Percentiles rank a stretch among this genome's conserved stretches.
These are phyloP conservation scores for Rhodamnia argentea DNA, from an alignment of 345 rosid species.

Conservation along the genomic window DNA sequence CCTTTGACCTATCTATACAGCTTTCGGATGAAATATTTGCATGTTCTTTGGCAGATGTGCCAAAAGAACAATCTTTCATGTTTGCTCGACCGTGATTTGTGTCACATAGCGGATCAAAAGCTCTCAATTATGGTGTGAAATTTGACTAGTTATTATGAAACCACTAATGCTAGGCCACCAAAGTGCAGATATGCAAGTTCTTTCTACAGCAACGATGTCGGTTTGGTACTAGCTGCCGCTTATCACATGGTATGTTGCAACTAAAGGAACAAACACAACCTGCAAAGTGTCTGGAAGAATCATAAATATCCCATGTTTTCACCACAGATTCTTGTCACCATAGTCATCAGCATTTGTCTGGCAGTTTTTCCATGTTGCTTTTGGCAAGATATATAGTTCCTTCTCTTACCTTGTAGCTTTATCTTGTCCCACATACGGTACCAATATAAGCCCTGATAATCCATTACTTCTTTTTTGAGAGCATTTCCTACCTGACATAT, in stretches of 20 bases:
- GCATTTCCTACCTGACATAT: neutral
- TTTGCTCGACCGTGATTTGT: neutral
- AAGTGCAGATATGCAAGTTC: constrained; percentile 98
- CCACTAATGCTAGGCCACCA: constrained; percentile 43
- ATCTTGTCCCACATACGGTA: neutral
- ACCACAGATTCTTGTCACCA: neutral
- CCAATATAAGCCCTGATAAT: neutral
- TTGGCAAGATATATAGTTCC: neutral
- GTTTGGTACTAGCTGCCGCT: constrained; percentile 86
- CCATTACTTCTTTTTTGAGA: neutral
- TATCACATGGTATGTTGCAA: constrained; percentile 75
- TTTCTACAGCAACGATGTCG: constrained; percentile 94
- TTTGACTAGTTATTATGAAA: neutral
- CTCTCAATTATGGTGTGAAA: neutral
- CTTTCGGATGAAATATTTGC: neutral
- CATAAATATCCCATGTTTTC: neutral
- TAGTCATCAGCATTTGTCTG: neutral
- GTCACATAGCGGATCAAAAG: neutral
- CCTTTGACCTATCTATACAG: neutral
- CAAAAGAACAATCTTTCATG: neutral
- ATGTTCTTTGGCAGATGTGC: neutral
- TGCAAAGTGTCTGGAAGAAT: neutral
- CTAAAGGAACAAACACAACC: neutral
- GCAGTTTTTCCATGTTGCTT: neutral
- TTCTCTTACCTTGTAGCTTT: neutral